Evolutionary conservation across 257 asterid genomes (phyloP), one percentile per base, ranked within the genome.

Genomic region (Linaria vulgaris): DNA sequence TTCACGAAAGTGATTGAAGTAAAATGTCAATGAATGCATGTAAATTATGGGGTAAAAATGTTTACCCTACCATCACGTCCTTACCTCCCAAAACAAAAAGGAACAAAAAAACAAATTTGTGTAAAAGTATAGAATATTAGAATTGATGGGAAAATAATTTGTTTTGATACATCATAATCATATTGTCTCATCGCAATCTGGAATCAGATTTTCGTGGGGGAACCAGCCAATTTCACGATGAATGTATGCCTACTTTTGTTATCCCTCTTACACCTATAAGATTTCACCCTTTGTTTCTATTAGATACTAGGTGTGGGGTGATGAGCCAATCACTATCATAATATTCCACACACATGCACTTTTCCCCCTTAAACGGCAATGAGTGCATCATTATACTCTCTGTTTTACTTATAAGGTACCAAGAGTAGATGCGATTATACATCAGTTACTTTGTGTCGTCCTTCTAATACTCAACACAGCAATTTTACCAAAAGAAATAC

Each of bases 171-270:
- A 44, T 44, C 19, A 44, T 44, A 44, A 4, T 13, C 19, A n/a
- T 12, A 44, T 43, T 41, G 69, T 62, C 69, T 44, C 45, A 48
- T 69, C 69, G 62, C 22, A 45, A 69, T 69, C 74, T 62, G 16
- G 62, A 62, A 54, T 63, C 15, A 62, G 69, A 69, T 69, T 43
- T n/a, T 61, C 47, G 69, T 62, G 69, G 64, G 74, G 69, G 16
- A 14, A 4, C 46, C 37, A 12, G 0, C 34, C 14, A 37, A 68
- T 59, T 19, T 13, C 37, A 38, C 60, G 48, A 31, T 44, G 17
- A 46, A 30, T 31, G 54, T 41, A 22, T 64, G 17, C 13, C 43
- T 15, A 31, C 16, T 52, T n/a, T 21, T 55, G 23, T 27, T 55
- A 11, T 3, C 23, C 7, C 14, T 27, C 23, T 15, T 27, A 15